Percentiles rank a stretch among this genome's conserved stretches.
These are phyloP conservation scores for Claviceps sp. DNA, from an alignment of 2,329 filamentous ascomycete species.

Conservation along the genomic window DNA sequence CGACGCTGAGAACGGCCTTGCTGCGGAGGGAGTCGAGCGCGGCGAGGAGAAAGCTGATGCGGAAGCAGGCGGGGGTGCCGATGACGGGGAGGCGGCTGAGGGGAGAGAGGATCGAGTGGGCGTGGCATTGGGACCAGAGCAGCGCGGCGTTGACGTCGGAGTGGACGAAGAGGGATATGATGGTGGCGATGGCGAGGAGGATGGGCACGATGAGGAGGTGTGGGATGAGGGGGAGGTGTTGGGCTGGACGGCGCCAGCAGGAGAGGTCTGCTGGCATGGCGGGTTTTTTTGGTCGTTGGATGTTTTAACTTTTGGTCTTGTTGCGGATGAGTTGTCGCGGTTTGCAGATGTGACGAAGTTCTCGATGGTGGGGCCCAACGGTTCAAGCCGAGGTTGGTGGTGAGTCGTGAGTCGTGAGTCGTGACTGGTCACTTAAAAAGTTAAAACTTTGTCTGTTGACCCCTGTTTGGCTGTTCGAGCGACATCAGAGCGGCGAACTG, in stretches of 20 bases:
- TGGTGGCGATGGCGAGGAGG: constrained; percentile 30
- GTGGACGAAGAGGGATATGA: constrained; percentile 28
- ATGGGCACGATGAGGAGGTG: constrained; percentile 37
- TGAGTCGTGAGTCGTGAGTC: too few relatives aligned
- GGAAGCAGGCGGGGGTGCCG: constrained; percentile 33
- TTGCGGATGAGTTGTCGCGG: not conserved
- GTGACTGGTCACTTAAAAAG: too few relatives aligned
- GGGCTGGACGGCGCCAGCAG: constrained; percentile 30
- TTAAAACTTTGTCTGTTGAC: too few relatives aligned
- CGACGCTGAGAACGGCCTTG: constrained; percentile 25
- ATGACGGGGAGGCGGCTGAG: constrained; percentile 31
- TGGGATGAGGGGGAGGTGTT: constrained; percentile 37
- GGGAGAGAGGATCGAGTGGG: constrained; percentile 29
- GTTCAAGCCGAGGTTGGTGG: too few relatives aligned
- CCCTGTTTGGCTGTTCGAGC: too few relatives aligned
- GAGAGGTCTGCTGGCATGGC: not conserved
- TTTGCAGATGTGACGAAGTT: not conserved
- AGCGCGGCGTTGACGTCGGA: constrained; percentile 37
- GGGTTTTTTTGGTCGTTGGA: too few relatives aligned
- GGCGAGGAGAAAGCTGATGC: constrained; percentile 35
- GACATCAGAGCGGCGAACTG: too few relatives aligned
- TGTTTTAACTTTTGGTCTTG: not conserved
- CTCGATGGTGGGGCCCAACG: too few relatives aligned
- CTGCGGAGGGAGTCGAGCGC: constrained; percentile 29
- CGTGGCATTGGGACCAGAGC: constrained; percentile 40